Evolutionary conservation across 345 rosid species (phyloP), one percentile per base, ranked within the genome.

Genomic region (Mercurialis annua): DNA sequence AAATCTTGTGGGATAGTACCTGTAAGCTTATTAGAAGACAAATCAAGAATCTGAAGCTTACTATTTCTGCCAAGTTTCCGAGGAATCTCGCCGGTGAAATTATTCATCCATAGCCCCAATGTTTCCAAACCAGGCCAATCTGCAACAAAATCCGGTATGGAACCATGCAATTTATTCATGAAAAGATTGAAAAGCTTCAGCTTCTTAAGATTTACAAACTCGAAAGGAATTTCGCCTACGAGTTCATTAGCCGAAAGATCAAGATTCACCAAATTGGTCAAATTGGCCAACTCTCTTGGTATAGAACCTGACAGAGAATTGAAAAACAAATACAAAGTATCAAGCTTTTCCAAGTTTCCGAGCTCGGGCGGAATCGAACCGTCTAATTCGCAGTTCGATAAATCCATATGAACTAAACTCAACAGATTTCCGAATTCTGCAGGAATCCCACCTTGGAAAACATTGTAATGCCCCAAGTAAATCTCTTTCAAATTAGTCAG

Each of bases 11-110:
- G 78, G 58, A 75, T 70, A 18, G 64, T 75, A 10, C 98, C 96
- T 2, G 98, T 90, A 68, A 93, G 90, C 81, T 90, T 93, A 78
- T 93, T 93, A 6, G 90, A 81, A 4, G 98, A 93, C 74, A 93
- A 76, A 66, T 93, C 98, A 12, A 93, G 83, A 80, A 71, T 70
- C 36, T 78, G 71, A 24, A 93, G 68, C 75, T 77, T 82, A 49
- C 94, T 89, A 69, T 84, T 93, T 71, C 66, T 66, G 67, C 98
- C 98, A 1, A 93, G 96, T 54, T 71, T 80, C 4, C 73, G 31
- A 54, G 98, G 98, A 68, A 90, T 86, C 64, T 76, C 67, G 5
- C 98, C 98, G 0, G 97, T 93, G 85, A 90, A 93, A 71, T 90
- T 90, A 71, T 93, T 93, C 78, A 77, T 84, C 98, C 97, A 93